A percentile compares a stretch with the other conserved stretches of the same genome.
phyloP scores from a whole-genome alignment of 306 rosid genomes.

The cucumber (Cucumis sativus) region Cucumber_9930_V3 NC_026655.2:26943501-26944000 shows the following conservation, averaged over 20 bases:
- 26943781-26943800: not conserved
- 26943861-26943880: not conserved
- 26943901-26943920: not conserved
- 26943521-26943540: slow-evolving; percentile 52
- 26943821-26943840: not conserved
- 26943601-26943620: slow-evolving; percentile 71
- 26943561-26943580: slow-evolving; percentile 51
- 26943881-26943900: not conserved
- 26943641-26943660: slow-evolving; percentile 44
- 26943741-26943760: slow-evolving; percentile 56
- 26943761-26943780: slow-evolving; percentile 9
- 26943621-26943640: slow-evolving; percentile 49
- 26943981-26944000: not conserved
- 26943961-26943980: not conserved
- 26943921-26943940: not conserved
- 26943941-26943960: not conserved
- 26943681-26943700: slow-evolving; percentile 30
- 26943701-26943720: slow-evolving; percentile 33
- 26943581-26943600: slow-evolving; percentile 61
- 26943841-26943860: not conserved
- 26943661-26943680: slow-evolving; percentile 33
- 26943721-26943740: slow-evolving; percentile 50
- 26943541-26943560: slow-evolving; percentile 40
- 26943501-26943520: slow-evolving; percentile 72
- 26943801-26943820: not conserved